These are phyloP conservation scores for Aspergillus sp. DNA, from an alignment of 2,329 filamentous ascomycete genomes.

Conservation along the genomic window DNA sequence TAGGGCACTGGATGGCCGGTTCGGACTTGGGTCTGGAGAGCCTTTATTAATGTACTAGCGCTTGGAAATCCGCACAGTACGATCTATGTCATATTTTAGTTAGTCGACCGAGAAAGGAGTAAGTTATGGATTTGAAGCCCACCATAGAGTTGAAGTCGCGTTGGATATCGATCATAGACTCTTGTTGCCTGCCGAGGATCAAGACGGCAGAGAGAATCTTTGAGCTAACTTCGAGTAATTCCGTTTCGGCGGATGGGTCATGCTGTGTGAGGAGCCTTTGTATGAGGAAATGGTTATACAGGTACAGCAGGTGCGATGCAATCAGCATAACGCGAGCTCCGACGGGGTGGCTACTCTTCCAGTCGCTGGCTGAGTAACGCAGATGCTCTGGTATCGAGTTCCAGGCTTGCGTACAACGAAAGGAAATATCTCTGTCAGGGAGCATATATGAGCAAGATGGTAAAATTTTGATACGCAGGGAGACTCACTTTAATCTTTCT, in stretches of 20 bases:
- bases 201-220: conserved; percentile 26
- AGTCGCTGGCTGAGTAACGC: conserved; percentile 20
- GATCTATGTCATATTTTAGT: conserved; percentile 9
- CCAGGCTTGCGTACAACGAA: conserved; percentile 23
- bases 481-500: conserved; percentile 18
- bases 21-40: conserved; percentile 23
- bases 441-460: neutral
- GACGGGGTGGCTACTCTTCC: conserved; percentile 20
- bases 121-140: neutral
- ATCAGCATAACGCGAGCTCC: conserved; percentile 34
- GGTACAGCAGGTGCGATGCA: conserved; percentile 24
- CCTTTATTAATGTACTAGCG: conserved; percentile 26
- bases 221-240: conserved; percentile 22
- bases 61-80: conserved; percentile 28
- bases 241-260: conserved; percentile 17
- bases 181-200: conserved; percentile 20
- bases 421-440: conserved; percentile 20
- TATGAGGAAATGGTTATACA: conserved; percentile 30
- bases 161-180: conserved; percentile 23
- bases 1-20: conserved; percentile 30
- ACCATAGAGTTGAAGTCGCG: conserved; percentile 25
- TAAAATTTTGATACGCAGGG: neutral
- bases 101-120: neutral
- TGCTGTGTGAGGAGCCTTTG: conserved; percentile 26
- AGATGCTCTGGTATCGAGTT: conserved; percentile 21